These are phyloP conservation scores for Mariannaea sp. DNA, from an alignment of 2,329 filamentous ascomycete genomes.

Conservation along the genomic window DNA sequence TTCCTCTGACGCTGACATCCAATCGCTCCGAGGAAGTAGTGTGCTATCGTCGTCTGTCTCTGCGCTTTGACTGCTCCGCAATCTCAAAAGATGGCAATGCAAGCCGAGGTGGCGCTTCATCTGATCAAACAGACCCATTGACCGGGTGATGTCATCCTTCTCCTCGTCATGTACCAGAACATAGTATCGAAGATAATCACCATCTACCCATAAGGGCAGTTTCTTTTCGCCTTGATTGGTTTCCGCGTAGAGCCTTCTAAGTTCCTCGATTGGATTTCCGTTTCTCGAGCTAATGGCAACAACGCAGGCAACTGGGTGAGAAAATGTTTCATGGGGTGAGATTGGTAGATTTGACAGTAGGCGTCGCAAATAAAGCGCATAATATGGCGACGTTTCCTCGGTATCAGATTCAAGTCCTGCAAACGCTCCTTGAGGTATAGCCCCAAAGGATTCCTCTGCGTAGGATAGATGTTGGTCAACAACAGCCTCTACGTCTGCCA, in stretches of 20 bases:
- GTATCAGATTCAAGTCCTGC: constrained; percentile 50
- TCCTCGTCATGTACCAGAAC: constrained; percentile 97
- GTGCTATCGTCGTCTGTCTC: constrained; percentile 91
- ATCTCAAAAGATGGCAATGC: constrained; percentile 87
- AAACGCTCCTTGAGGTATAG: constrained; percentile 43
- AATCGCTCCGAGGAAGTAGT: constrained; percentile 79
- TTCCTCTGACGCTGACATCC: constrained; percentile 88
- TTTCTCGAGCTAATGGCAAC: constrained; percentile 95
- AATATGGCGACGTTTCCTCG: constrained; percentile 74
- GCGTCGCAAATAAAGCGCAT: constrained; percentile 81
- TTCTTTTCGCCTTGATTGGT: constrained; percentile 77
- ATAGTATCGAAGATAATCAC: constrained; percentile 94
- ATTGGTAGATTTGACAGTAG: constrained; percentile 80
- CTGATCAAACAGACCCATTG: constrained; percentile 89
- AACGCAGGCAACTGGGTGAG: constrained; percentile 91
- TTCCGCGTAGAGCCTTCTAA: constrained; percentile 81
- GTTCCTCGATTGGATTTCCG: constrained; percentile 79
- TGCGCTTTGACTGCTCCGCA: constrained; percentile 83
- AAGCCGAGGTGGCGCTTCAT: constrained; percentile 99
- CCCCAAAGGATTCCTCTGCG: constrained; percentile 65
- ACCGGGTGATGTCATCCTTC: constrained; percentile 87
- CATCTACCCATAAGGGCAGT: constrained; percentile 84
- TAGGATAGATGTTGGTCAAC: constrained; percentile 79
- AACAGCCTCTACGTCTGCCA: constrained; percentile 77
- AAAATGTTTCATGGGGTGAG: constrained; percentile 87